A percentile compares a stretch with the other conserved stretches of the same genome.
Conservation (phyloP, 2,329 filamentous ascomycete species). For the Gliomastix tumulicola region DNA sequence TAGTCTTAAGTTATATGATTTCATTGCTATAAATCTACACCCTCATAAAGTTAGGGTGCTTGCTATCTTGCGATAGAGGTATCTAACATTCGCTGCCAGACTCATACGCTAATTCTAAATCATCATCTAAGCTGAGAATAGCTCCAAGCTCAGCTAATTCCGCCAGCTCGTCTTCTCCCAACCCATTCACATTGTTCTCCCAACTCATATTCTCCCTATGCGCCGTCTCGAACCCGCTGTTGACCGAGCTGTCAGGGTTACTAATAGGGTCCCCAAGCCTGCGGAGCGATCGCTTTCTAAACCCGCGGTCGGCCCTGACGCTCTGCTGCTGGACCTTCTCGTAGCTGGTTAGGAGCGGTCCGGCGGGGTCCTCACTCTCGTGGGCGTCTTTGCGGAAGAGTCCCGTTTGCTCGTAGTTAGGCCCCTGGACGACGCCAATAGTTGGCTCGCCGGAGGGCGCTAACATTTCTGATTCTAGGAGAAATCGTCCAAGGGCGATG, state of each 20-base stretch:
- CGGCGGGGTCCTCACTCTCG: conserved; percentile 28
- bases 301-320: conserved; percentile 8
- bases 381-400: conserved; percentile 44
- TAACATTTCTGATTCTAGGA: conserved; percentile 32
- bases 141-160: too few relatives aligned
- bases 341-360: conserved; percentile 35
- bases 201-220: too few relatives aligned
- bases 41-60: too few relatives aligned
- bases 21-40: too few relatives aligned
- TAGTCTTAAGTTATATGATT: too few relatives aligned
- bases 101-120: too few relatives aligned
- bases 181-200: too few relatives aligned
- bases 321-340: conserved; percentile 37
- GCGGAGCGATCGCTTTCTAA: conserved; percentile 12
- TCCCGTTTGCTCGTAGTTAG: conserved; percentile 36
- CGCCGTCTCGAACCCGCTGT: too few relatives aligned
- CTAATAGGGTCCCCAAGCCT: conserved; percentile 11
- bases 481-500: conserved; percentile 5
- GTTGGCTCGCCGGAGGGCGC: conserved; percentile 32
- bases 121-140: too few relatives aligned
- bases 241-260: not conserved
- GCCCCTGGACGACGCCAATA: conserved; percentile 50
- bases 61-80: too few relatives aligned
- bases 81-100: too few relatives aligned
- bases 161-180: too few relatives aligned